Evolutionary conservation across 2,329 filamentous ascomycete species (phyloP), one percentile per base, ranked within the genome.

Genomic region (Alternaria sp.): DNA sequence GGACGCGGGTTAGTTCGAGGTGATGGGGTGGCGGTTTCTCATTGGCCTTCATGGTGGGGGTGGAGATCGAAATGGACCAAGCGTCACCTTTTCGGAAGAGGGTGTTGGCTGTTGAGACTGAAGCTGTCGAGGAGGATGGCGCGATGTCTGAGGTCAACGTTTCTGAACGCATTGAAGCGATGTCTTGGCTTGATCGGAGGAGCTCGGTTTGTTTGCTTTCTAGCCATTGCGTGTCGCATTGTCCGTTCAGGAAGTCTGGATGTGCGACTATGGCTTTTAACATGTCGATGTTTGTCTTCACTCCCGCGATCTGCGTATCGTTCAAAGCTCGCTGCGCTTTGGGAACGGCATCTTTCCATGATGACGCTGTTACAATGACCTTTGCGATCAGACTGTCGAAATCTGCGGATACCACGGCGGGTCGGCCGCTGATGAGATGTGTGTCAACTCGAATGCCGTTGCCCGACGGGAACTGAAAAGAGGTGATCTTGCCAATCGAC

Each of bases 351-450:
- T 82, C 82, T n/a, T 80, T 69, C 86, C 87, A 89, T 8, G 79
- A 84, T 0, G 81, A 74, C 0, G 85, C 86, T 1, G 85, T 88
- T 53, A 89, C 77, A 37, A 89, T 86, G 60, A 89, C 79, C 65
- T 90, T 89, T 6, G 86, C 87, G 5, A 89, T 74, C 2, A 89
- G 80, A 57, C 85, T 87, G 73, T 90, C 87, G 66, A 88, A 89
- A 37, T 88, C 84, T 1, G 86, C 80, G 0, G 84, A 83, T 0
- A 89, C 80, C 5, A 87, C 74, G 0, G 82, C 77, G 0, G 80
- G 73, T 1, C 79, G 76, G 1, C 79, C 76, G 11, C 75, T 74
- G n/a, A 83, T 77, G 2, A 89, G 75, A 65, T 87, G 83, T 1
- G 85, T 88, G 64, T 89, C 87, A 3, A 89, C 80, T 20, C 87